Conservation (phyloP, 2,329 filamentous ascomycete species). For the Fusarium sp. region DNA sequence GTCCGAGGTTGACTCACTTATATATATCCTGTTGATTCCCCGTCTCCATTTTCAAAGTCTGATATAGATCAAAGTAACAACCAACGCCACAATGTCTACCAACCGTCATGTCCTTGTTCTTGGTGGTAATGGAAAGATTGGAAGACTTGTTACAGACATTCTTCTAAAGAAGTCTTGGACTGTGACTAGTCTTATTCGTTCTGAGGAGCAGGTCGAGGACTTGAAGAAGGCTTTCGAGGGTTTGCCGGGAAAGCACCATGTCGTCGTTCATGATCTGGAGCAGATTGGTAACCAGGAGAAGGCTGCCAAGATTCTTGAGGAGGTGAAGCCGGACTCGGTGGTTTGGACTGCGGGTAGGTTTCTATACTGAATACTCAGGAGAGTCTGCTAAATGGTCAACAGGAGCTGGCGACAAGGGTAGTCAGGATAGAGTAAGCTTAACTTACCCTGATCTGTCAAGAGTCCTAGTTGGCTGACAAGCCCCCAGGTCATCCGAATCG, state of each 20-base stretch:
- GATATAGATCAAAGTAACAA: not conserved
- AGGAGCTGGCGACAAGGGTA: conserved; percentile 45
- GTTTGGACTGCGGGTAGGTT: conserved; percentile 64
- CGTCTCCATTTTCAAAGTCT: not conserved
- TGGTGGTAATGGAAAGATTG: conserved; percentile 78
- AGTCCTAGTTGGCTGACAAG: conserved; percentile 11
- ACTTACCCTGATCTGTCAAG: not conserved
- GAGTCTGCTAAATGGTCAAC: conserved; percentile 10
- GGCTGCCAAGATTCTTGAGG: conserved; percentile 59
- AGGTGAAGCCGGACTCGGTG: conserved; percentile 66
- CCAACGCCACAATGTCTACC: conserved; percentile 23
- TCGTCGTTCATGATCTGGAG: conserved; percentile 71
- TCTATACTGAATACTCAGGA: not conserved
- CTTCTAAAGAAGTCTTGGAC: conserved; percentile 73
- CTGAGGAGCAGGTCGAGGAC: conserved; percentile 66
- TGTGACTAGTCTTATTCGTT: conserved; percentile 76
- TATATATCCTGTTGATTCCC: not conserved
- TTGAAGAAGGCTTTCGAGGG: conserved; percentile 65
- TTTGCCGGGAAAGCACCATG: conserved; percentile 65
- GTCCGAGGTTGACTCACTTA: conserved; percentile 19
- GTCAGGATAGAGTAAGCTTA: conserved; percentile 50
- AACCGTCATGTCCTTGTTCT: conserved; percentile 67
- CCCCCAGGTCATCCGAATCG: conserved; percentile 38
- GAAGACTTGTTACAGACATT: conserved; percentile 72
- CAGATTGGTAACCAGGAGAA: conserved; percentile 69